phyloP scores from a whole-genome alignment of 257 asterid species.

The Craterostigma plantagineum region DNA sequence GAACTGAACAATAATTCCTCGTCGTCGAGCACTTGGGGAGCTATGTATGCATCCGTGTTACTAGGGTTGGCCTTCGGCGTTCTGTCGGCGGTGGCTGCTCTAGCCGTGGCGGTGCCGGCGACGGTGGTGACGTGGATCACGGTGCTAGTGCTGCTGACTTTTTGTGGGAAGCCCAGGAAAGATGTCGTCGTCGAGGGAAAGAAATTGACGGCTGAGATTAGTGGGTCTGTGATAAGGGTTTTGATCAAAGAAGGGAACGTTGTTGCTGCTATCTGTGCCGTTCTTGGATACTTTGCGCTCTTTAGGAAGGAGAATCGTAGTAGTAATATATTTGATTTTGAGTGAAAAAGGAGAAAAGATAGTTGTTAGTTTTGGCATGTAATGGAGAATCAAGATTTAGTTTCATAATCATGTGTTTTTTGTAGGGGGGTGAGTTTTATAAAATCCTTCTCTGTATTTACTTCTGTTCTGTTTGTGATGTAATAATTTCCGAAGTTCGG shows the following conservation, averaged over 20 bases:
- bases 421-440: too few relatives aligned
- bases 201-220: conserved; percentile 73
- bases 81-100: conserved; percentile 68
- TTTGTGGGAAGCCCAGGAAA: conserved; percentile 69
- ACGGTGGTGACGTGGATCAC: conserved; percentile 81
- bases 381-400: too few relatives aligned
- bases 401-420: too few relatives aligned
- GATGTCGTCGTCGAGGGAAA: conserved; percentile 54
- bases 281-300: conserved; percentile 60
- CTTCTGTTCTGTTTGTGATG: too few relatives aligned
- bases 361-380: too few relatives aligned
- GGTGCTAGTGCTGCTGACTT: conserved; percentile 56
- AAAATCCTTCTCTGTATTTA: too few relatives aligned
- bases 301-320: conserved; percentile 18
- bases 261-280: conserved; percentile 74
- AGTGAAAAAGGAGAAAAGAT: too few relatives aligned
- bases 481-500: too few relatives aligned
- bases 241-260: conserved; percentile 76
- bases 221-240: conserved; percentile 41
- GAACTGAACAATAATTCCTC: conserved; percentile 24
- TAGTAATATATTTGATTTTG: background rate
- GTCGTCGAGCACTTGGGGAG: conserved; percentile 19
- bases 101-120: conserved; percentile 84
- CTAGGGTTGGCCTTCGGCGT: conserved; percentile 63
- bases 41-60: conserved; percentile 47